These are phyloP conservation scores for Fusarium sp. DNA, from an alignment of 2,329 filamentous ascomycete genomes.

Conservation along the genomic window DNA sequence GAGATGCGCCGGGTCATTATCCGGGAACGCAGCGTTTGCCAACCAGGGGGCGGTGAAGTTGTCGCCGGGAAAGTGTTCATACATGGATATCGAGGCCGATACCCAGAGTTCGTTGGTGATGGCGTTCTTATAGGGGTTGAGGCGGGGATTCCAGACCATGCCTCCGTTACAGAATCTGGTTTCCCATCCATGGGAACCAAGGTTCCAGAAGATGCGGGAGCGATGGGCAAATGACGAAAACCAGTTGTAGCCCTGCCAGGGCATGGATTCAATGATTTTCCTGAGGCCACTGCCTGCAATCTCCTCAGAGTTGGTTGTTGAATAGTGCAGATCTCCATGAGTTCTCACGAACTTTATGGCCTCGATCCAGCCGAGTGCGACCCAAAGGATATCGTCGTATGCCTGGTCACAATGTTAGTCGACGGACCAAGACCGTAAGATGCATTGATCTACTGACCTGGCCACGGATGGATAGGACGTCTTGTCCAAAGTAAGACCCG, in stretches of 20 bases:
- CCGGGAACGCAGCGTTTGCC: slow-evolving; percentile 39
- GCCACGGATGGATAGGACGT: slow-evolving; percentile 74
- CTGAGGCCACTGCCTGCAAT: slow-evolving; percentile 37
- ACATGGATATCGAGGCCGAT: slow-evolving; percentile 86
- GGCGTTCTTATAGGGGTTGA: slow-evolving; percentile 90
- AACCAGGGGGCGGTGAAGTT: slow-evolving; percentile 73
- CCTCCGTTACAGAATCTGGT: slow-evolving; percentile 81
- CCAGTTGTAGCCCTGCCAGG: slow-evolving; percentile 82
- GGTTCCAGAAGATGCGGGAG: slow-evolving; percentile 83
- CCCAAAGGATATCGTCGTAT: slow-evolving; percentile 95
- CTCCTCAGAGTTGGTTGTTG: slow-evolving; percentile 21
- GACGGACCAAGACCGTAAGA: no score
- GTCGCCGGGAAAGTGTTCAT: slow-evolving; percentile 85
- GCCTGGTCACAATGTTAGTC: slow-evolving; percentile 59
- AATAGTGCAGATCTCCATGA: slow-evolving; percentile 72
- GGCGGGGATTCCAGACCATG: slow-evolving; percentile 86
- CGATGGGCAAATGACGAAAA: slow-evolving; percentile 80
- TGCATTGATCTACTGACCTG: slow-evolving; percentile 47
- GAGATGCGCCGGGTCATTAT: slow-evolving; percentile 69
- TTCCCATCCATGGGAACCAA: slow-evolving; percentile 83
- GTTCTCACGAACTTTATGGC: slow-evolving; percentile 75
- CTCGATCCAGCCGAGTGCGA: slow-evolving; percentile 90
- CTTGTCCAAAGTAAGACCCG: slow-evolving; percentile 86
- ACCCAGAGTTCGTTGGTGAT: slow-evolving; percentile 95
- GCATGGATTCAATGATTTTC: slow-evolving; percentile 51